Base-by-base conservation (phyloP, 129 eudicot species). In the Pittosporum tobira region DNA sequence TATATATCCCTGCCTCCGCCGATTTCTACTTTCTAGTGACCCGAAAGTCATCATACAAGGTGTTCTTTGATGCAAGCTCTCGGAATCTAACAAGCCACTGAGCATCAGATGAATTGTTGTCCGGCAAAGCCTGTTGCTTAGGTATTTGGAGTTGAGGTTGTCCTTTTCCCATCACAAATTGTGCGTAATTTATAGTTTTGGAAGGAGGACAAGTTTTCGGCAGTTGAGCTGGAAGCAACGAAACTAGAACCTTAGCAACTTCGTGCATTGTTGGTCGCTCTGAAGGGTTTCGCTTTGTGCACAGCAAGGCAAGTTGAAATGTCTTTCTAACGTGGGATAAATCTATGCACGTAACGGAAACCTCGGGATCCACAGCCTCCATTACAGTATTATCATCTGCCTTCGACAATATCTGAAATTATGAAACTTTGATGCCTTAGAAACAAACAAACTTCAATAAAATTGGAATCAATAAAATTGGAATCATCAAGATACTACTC, bases 241-340 rank as follows among this genome's bases (percentile, higher is more conserved):
- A 81, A 30, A 69, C 64, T 23, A 88, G 77, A 18, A 88, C 79
- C 59, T 72, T 75, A 10, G 85, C 71, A 26, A 88, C 96, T 52
- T 84, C 88, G 10, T 88, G 90, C 96, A 88, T 88, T 2, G 94
- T 88, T 4, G 96, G 96, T 26, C 96, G 58, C 55, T 88, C 96
- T 3, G 61, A 76, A 15, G 96, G 95, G 36, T 68, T 68, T 3
- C 57, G 71, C 59, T 78, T 88, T 14, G 96, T 81, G 83, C 96
- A 88, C 44, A 88, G 69, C 72, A 88, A 58, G 0, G 96, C 96
- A 15, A 88, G 88, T 49, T 79, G 96, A 51, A 88, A 84, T 0
- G 79, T 77, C 70, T 84, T 84, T 47, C 34, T 71, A 22, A 81
- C 81, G 10, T 84, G 88, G 19, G 77, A 53, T 47, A 69, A 28